These are phyloP conservation scores for Dicorynia guianensis DNA, from an alignment of 306 rosid species.

Conservation along the genomic window DNA sequence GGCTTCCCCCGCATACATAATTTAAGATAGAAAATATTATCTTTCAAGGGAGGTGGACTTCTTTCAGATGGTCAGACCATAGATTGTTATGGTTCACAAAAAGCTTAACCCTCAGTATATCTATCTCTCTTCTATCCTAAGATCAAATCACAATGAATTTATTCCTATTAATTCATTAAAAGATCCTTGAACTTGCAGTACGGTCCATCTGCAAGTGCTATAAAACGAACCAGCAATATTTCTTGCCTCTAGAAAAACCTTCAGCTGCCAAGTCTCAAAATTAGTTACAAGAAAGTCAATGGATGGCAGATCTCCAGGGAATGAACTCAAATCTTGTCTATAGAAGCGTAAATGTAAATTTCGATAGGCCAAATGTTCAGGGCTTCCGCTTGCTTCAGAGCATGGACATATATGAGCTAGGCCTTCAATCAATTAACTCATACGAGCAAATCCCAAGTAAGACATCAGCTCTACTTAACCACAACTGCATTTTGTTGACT, in stretches of 20 bases:
- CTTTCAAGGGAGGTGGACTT: no score
- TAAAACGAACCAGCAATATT: conserved; percentile 24
- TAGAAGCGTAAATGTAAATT: conserved; percentile 7
- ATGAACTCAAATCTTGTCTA: conserved; percentile 24
- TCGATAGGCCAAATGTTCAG: not conserved
- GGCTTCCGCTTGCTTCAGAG: conserved; percentile 29
- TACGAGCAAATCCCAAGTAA: conserved; percentile 25
- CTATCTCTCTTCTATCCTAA: no score
- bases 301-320: conserved; percentile 8
- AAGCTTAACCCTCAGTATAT: no score
- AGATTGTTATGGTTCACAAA: no score
- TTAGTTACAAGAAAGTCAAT: conserved; percentile 18
- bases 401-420: conserved; percentile 19
- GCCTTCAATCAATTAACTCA: conserved; percentile 33
- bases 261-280: conserved; percentile 7
- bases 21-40: no score
- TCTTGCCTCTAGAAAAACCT: not conserved
- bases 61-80: no score
- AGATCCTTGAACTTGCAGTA: no score
- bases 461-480: conserved; percentile 26
- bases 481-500: not conserved
- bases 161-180: no score
- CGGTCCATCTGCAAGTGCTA: not conserved
- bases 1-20: no score
- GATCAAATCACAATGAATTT: no score